A percentile compares a stretch with the other conserved stretches of the same genome.
phyloP scores from a whole-genome alignment of 805 yeast species.

The Brettanomyces anomalus region DNA sequence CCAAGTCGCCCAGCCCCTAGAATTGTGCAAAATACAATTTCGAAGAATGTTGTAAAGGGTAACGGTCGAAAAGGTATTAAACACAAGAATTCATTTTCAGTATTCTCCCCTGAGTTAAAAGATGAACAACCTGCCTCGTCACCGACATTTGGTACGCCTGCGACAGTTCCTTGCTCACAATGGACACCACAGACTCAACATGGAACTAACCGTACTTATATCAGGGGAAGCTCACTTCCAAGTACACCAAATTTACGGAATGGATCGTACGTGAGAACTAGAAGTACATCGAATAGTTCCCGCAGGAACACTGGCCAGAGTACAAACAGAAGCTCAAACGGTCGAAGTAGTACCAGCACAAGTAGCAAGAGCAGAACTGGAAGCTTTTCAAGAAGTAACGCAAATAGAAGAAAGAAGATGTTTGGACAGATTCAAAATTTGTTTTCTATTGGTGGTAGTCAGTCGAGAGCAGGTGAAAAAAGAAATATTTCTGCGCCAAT shows the following conservation, averaged over 20 bases:
- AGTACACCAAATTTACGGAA: background rate
- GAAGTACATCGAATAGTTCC: background rate
- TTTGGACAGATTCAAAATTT: conserved; percentile 43
- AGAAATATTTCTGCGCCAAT: conserved; percentile 82
- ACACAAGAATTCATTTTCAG: too few species aligned
- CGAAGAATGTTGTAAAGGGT: background rate
- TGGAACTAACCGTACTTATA: too few species aligned
- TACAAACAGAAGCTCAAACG: background rate
- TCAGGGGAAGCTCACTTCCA: background rate
- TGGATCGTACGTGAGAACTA: background rate
- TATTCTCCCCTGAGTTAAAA: background rate
- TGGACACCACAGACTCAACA: background rate
- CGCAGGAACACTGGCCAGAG: background rate
- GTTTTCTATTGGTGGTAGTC: background rate
- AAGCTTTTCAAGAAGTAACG: conserved; percentile 4
- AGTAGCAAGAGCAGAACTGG: background rate
- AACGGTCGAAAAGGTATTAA: too few species aligned
- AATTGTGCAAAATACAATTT: background rate
- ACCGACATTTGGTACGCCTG: background rate
- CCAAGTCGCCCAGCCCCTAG: conserved; percentile 3
- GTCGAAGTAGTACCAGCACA: background rate
- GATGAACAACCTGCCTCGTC: background rate
- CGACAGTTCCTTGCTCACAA: background rate
- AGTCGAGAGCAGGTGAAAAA: conserved; percentile 11
- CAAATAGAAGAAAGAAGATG: conserved; percentile 42